Base-by-base conservation (phyloP, 2,329 filamentous ascomycete genomes). In the Phaeomoniella chlamydospora region DNA sequence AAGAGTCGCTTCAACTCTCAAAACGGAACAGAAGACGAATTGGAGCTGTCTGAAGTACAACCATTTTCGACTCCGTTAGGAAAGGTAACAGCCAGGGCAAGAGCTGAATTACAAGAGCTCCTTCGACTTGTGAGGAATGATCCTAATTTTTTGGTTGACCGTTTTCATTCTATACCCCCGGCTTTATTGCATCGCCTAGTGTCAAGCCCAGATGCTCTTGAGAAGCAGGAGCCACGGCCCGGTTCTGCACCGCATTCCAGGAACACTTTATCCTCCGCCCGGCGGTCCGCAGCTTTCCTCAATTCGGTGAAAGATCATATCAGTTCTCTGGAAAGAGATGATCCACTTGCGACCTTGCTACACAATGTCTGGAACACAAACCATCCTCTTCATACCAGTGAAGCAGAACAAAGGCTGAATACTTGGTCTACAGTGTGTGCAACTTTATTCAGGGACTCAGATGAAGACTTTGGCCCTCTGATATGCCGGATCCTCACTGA, bases 361-460 rank as follows among this genome's bases (percentile, higher is more conserved):
- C 82, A 90, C 60, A 88, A 85, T 46, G 80, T 84, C 54, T 94
- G 92, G 67, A 83, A 84, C 57, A 84, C 86, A 52, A 87, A 83
- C 13, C 74, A 82, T 41, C 82, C 81, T 17, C 80, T 81, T 34
- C 79, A 87, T 57, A 85, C 82, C 46, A 72, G 75, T 29, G 87
- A 94, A 59, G 81, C 90, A 55, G 70, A 74, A 43, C 70, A 82
- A 49, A 73, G 85, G 46, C 80, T 84, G 31, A 78, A 88, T 44
- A 75, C 87, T 29, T 96, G 88, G 90, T 84, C 90, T 17, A 82
- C 80, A 10, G 77, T 82, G 19, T 86, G 87, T 56, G 85, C 88
- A 26, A 79, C 77, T 46, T 66, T 96, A 44, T 82, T 96, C 38
- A 74, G 75, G 33, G 75, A 85, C 43, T 77, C 75, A 49, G 86